Evolutionary conservation across 495 filamentous ascomycete genomes (phyloP), one percentile per base, ranked within the genome.

Genomic region (Haplographium delicatum): DNA sequence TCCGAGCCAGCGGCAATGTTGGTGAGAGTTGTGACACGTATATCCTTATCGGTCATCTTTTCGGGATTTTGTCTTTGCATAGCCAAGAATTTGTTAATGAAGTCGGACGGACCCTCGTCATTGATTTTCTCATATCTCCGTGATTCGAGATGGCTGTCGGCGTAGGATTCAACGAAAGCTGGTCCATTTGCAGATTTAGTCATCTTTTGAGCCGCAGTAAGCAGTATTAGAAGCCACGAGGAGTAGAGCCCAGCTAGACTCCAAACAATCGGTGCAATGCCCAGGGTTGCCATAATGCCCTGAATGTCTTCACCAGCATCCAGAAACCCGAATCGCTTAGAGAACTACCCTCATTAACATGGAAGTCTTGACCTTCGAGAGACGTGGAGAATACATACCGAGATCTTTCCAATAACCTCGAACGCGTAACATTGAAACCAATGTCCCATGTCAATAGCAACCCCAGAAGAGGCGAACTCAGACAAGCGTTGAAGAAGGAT

Each of bases 361-460:
- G 5, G 8, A 39, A 16, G 35, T 9, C 9, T 5, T 10, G 15
- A n/a, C n/a, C n/a, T n/a, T n/a, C 8, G 35, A 39, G 16, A 16
- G 6, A 16, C 9, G 35, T 9, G 7, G 7, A 10, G 9, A 5
- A 39, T 19, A 11, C 9, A 7, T 16, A 23, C 15, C 0, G 74
- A 75, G 43, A 82, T 72, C 25, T 69, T 58, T 8, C 74, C 74
- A 47, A 82, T 77, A 3, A 81, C 75, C 44, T 81, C 79, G 52
- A 79, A 80, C 0, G 77, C 75, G 51, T 75, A 82, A 35, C 67
- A 79, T 54, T 79, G 76, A 30, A 79, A 60, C 75, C 75, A 79
- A 46, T 72, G 61, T 0, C 65, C 66, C 4, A 82, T 64, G 52
- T 82, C 67, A 13, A 75, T 57, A 2, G 31, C 24, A 16, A 63